A percentile compares a stretch with the other conserved stretches of the same genome.
Evolutionary conservation across 768 basidiomycete species (phyloP).

Genomic region (Boletales sp.): DNA sequence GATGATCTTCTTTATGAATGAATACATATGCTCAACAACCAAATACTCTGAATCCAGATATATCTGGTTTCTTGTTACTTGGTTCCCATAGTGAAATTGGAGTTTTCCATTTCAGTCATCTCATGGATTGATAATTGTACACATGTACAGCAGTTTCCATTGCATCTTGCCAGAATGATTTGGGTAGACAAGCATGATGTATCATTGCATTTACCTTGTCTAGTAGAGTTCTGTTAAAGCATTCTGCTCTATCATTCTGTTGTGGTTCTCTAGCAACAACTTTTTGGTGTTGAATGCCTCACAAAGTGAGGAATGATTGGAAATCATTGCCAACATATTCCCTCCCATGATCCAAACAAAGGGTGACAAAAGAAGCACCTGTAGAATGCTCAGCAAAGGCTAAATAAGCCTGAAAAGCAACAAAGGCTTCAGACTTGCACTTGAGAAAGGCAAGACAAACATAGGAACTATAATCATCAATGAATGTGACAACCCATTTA

Average conservation of each 20-base stretch:
- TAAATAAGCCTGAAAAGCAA: not conserved
- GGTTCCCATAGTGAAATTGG: not conserved
- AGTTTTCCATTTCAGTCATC: not conserved
- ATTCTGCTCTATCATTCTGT: not conserved
- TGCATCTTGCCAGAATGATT: too few relatives aligned
- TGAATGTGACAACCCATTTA: not conserved
- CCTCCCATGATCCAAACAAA: too few relatives aligned
- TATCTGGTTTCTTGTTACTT: not conserved
- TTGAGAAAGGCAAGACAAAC: not conserved
- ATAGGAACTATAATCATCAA: not conserved
- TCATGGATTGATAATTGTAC: not conserved
- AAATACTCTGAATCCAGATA: not conserved
- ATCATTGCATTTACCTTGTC: not conserved
- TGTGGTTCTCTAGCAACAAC: not conserved
- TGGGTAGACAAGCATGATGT: not conserved
- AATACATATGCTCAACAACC: not conserved
- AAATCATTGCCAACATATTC: too few relatives aligned
- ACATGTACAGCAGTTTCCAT: too few relatives aligned
- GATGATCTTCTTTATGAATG: too few relatives aligned
- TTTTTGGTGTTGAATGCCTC: not conserved
- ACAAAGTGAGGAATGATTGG: not conserved
- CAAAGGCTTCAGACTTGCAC: not conserved
- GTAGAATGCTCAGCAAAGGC: not conserved
- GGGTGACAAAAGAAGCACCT: not conserved
- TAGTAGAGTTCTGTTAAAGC: not conserved